Evolutionary conservation across 306 rosid genomes (phyloP), one percentile per base, ranked within the genome.

Genomic region (Hippophae tibetana): DNA sequence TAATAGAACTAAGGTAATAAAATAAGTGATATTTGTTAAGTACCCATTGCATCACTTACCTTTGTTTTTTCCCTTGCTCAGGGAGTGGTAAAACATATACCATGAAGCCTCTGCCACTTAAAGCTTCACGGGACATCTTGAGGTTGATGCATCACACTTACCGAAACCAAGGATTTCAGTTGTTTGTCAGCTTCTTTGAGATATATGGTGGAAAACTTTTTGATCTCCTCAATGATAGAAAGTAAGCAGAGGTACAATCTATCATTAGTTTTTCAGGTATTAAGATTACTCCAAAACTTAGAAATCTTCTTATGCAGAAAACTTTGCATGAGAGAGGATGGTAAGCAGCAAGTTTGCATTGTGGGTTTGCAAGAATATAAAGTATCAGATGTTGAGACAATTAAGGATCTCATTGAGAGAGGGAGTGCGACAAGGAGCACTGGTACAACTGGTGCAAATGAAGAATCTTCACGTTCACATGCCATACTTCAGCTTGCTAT

Each of bases 251-350:
- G 43, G 54, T 42, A 38, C 58, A 59, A 55, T 69, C 56, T 18
- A 60, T 47, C 31, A 27, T 12, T 56, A 47, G 47, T 27, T 50
- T 26, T 47, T 61, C 14, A 14, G 42, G 25, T 10, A 56, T 73
- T 60, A 56, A 10, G 70, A 46, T 74, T 47, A 53, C 14, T 55
- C 54, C 54, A 73, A 66, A 65, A 47, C 52, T 60, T 64, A 68
- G 13, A 26, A 45, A 48, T 66, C 65, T 52, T 52, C 56, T 72
- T 70, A 58, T 72, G 74, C 82, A 93, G 99, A 77, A 93, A 93
- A 69, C 99, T 93, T 72, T 89, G 79, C 83, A 88, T 93, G 97
- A 84, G 99, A 78, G 99, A 93, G 79, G 99, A 93, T 78, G 99
- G 99, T 5, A 93, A 75, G 76, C 85, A 93, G 70, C 94, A 93